Evolutionary conservation across 345 rosid species (phyloP), one percentile per base, ranked within the genome.

Genomic region (Turritis glabra): DNA sequence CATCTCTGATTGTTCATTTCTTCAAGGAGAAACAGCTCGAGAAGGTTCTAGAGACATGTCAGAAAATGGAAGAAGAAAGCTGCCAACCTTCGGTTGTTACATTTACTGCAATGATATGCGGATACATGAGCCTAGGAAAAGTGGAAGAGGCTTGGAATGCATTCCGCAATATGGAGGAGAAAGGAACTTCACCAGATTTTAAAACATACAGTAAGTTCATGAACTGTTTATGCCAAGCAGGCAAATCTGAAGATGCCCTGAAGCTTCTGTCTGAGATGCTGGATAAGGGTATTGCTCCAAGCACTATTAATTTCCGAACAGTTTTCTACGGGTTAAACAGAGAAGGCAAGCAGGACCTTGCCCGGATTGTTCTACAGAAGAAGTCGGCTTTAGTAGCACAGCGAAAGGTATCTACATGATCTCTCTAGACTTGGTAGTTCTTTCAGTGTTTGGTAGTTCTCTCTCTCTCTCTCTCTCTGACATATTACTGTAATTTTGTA

Each of bases 281-380:
- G 43, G 77, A 82, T 22, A 73, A 69, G 26, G 88, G 90, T 64
- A 81, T 90, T 13, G 81, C 81, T 77, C 97, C 93, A 0, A 93
- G 96, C 59, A 81, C 79, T 17, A 68, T 88, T 56, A 87, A 90
- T 69, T 89, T 84, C 71, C 76, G 84, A 52, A 86, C 93, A 10
- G 83, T 93, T n/a, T 77, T 85, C 71, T 82, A 26, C 19, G 93
- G 95, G 55, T 70, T 90, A 37, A 89, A 93, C 61, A 83, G 93
- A 80, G 88, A 90, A 81, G 93, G 91, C 9, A 90, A 89, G 77
- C 88, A 72, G 63, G 83, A 74, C 75, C 76, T 93, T 72, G 95
- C 92, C 38, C 79, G 74, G 13, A 72, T 40, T 55, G 92, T 88
- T 26, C 51, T 77, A 37, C 84, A 82, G 35, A 77, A 80, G 64